These are phyloP conservation scores for Nissolia schottii DNA, from an alignment of 306 rosid genomes.

Conservation along the genomic window DNA sequence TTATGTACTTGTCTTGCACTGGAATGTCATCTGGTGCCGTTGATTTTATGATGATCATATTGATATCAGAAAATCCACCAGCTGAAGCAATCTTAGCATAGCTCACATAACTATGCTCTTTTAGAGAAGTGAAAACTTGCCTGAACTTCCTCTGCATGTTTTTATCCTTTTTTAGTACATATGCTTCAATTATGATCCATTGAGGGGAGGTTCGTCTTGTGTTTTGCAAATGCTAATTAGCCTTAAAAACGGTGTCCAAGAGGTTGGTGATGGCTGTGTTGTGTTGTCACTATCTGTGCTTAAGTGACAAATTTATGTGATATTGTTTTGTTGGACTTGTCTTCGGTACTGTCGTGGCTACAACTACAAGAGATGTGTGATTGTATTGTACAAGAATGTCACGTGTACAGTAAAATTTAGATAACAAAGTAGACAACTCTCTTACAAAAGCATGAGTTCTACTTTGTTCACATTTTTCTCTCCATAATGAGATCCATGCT, in stretches of 20 bases:
- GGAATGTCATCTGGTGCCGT: constrained; percentile 62
- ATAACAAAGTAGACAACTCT: too few species aligned
- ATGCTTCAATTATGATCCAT: neutral
- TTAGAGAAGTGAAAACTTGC: constrained; percentile 42
- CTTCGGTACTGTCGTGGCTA: constrained; percentile 29
- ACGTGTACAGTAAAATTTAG: too few species aligned
- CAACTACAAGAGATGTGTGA: constrained; percentile 5
- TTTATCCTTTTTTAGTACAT: neutral
- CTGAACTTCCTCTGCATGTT: constrained; percentile 50
- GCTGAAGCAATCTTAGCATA: constrained; percentile 67
- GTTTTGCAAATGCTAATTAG: neutral
- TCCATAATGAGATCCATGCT: too few species aligned
- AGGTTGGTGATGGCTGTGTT: neutral
- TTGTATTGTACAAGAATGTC: too few species aligned
- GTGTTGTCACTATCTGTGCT: neutral
- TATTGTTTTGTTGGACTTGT: neutral
- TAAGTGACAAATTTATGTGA: constrained; percentile 1
- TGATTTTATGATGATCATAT: constrained; percentile 56
- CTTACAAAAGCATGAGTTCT: too few species aligned
- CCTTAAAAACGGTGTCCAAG: neutral
- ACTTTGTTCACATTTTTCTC: too few species aligned
- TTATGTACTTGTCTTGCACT: constrained; percentile 52
- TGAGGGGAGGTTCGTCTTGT: neutral
- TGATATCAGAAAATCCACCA: constrained; percentile 52
- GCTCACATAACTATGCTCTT: constrained; percentile 47